These are phyloP conservation scores for Quercus lobata DNA, from an alignment of 331 rosid genomes.

Conservation along the genomic window DNA sequence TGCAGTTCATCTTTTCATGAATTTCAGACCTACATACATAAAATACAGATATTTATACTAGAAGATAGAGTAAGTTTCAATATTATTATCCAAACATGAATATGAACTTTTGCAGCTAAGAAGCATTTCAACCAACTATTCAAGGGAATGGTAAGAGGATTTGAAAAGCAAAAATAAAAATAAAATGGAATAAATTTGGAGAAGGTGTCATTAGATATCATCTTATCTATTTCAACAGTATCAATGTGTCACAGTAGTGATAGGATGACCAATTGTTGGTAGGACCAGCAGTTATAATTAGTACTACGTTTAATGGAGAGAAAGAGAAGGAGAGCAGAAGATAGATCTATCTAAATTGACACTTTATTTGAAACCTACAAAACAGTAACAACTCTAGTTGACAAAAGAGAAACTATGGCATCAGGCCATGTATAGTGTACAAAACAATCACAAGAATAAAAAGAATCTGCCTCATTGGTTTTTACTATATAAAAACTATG, in stretches of 20 bases:
- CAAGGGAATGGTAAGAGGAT: neutral
- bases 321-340: neutral
- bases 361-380: neutral
- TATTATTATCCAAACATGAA: neutral
- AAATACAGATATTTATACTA: slow-evolving; percentile 6
- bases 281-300: slow-evolving; percentile 2
- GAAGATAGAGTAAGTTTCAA: neutral
- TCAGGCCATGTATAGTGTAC: neutral
- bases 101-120: neutral
- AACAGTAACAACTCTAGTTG: neutral
- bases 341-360: neutral
- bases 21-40: slow-evolving; percentile 70
- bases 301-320: neutral
- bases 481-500: neutral
- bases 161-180: neutral
- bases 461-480: neutral
- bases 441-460: neutral
- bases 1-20: slow-evolving; percentile 81
- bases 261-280: neutral
- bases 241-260: neutral
- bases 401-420: neutral
- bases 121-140: neutral
- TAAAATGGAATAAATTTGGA: neutral
- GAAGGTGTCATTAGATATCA: slow-evolving; percentile 7
- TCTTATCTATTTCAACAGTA: slow-evolving; percentile 2